Conservation (phyloP, 2,329 filamentous ascomycete species). For the Fusarium verrucosum region DNA sequence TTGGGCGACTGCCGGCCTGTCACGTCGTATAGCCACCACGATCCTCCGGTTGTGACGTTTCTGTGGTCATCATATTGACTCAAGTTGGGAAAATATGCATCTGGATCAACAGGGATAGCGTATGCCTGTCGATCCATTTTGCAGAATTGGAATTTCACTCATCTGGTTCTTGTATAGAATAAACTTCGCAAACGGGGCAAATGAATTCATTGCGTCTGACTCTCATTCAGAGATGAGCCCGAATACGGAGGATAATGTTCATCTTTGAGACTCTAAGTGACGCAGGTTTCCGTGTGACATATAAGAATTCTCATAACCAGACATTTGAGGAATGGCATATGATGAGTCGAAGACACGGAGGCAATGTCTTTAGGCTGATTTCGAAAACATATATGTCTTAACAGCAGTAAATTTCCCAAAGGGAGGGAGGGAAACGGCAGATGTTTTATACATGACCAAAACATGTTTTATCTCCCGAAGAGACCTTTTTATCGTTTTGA, state of each 20-base stretch:
- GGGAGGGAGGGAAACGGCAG: not conserved
- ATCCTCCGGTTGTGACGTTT: not conserved
- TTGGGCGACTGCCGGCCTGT: not conserved
- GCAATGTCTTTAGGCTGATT: not conserved
- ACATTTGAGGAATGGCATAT: not conserved
- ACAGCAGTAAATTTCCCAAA: not conserved
- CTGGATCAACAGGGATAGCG: not conserved
- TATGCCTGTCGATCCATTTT: not conserved
- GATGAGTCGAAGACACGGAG: not conserved
- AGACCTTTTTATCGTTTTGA: not conserved
- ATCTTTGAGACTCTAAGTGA: not conserved
- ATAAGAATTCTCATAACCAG: not conserved
- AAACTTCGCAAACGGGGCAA: too few species aligned
- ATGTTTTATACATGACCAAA: not conserved
- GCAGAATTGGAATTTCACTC: not conserved
- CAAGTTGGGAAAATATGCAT: not conserved
- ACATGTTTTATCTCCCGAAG: not conserved
- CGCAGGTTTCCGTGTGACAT: not conserved
- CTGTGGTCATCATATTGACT: not conserved
- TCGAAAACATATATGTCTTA: not conserved
- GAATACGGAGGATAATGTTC: not conserved
- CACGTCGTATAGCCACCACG: not conserved
- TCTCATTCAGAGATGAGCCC: not conserved
- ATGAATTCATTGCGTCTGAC: not conserved
- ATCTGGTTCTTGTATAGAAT: not conserved